Base-by-base conservation (phyloP, 179 eudicot species). In the Carnegiea gigantea region DNA sequence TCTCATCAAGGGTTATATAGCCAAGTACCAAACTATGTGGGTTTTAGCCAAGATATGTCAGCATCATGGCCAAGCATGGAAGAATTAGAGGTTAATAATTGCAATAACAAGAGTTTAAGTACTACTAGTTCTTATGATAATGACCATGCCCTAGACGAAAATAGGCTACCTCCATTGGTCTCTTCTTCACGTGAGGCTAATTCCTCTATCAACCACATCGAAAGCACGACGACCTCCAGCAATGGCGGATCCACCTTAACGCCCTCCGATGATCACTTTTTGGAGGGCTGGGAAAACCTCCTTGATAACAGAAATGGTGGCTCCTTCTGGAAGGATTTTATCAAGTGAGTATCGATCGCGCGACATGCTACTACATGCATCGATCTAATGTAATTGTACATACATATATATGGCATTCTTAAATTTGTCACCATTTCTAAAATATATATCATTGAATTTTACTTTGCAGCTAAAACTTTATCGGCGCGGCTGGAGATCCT, bases 281-380 rank as follows among this genome's bases (percentile, higher is more conserved):
- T 88, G 15, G 86, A 86, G 12, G 82, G 86, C 60, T 86, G 73
- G 82, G 90, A 86, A 54, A 88, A 77, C 83, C 85, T 88, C 72
- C 59, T 82, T 44, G 85, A 85, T 54, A 86, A 86, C 64, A 88
- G 83, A 24, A 86, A 46, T 43, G 82, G 79, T 79, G 90, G 83
- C 26, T 83, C 76, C 15, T 82, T 78, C 14, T 86, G 90, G 90
- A 86, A 84, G 44, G 81, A 84, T 43, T 82, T 88, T 60, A 78
- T 78, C 12, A 85, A 79, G 86, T 83, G 82, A 70, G 73, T 70
- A 30, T 68, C 1, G 11, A 20, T 65, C 15, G n/a, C n/a, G n/a
- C n/a, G 23, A 2, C 7, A 9, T 67, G 17, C 9, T 67, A 60
- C 8, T 6, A 5, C 7, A 21, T 60, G 12, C 67, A 21, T n/a